phyloP scores from a whole-genome alignment of 331 rosid genomes.

The Phaseolus coccineus region DNA sequence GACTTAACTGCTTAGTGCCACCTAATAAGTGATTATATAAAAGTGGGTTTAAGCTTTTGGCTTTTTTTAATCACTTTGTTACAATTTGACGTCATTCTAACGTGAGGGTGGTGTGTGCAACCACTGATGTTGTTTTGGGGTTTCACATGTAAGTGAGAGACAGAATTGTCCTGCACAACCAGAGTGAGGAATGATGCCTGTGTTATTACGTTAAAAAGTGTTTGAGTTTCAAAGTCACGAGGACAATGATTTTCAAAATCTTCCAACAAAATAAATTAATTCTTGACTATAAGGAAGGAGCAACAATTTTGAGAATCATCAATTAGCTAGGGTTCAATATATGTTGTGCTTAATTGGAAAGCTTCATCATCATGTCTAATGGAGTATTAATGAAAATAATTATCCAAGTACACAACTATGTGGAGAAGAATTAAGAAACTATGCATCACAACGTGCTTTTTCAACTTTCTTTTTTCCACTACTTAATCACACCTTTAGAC shows the following conservation, averaged over 20 bases:
- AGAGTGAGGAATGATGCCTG: constrained; percentile 39
- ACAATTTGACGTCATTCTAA: constrained; percentile 41
- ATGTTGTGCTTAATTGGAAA: constrained; percentile 20
- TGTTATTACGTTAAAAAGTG: constrained; percentile 31
- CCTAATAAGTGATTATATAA: constrained; percentile 13
- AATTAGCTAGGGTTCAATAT: neutral
- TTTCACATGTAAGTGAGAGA: constrained; percentile 31
- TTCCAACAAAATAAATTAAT: constrained; percentile 37
- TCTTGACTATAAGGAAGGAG: constrained; percentile 2
- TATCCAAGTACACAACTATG: neutral
- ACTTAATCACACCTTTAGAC: neutral
- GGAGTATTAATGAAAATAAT: neutral
- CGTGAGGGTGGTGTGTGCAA: constrained; percentile 47
- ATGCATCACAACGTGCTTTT: neutral
- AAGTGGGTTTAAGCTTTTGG: constrained; percentile 14
- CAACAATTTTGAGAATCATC: constrained; percentile 17
- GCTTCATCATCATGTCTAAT: constrained; percentile 14
- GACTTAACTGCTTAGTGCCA: constrained; percentile 15
- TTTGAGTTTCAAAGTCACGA: constrained; percentile 13
- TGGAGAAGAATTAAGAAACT: neutral
- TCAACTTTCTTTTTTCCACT: neutral
- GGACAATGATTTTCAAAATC: constrained; percentile 40
- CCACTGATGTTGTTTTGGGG: constrained; percentile 24
- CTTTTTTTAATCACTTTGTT: neutral
- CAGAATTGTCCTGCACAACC: constrained; percentile 23